Base-by-base conservation (phyloP, 148 eudicot species). In the Cornus florida region DNA sequence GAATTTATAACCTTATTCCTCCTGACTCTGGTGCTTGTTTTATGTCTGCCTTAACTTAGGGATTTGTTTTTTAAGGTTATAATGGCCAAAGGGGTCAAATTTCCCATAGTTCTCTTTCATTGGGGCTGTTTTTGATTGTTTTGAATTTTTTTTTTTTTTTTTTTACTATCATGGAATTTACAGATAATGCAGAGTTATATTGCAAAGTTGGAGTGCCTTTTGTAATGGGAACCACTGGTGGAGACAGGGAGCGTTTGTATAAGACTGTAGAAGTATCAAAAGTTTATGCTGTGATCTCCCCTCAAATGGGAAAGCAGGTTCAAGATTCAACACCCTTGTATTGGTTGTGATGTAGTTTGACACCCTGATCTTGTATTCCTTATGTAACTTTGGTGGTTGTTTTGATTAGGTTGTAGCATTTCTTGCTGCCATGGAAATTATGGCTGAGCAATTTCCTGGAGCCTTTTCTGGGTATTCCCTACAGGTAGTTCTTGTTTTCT, bases 221-320 rank as follows among this genome's bases (percentile, higher is more conserved):
- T 91, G 98, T 95, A 35, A 91, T 95, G 89, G 98, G 97, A 80
- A 95, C 98, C 73, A 95, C 98, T 78, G 98, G 98, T 74, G 98
- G 98, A 79, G 96, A 95, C 77, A 89, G 98, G 87, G 96, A 91
- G 76, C 91, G 68, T 70, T 88, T 95, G 74, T 84, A 88, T 74
- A 93, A 91, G 82, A 90, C 93, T 80, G 98, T 91, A 14, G 86
- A 81, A 35, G 93, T 88, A 75, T 87, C 98, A 3, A 91, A 90
- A 22, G 82, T 82, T 38, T 93, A 93, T 89, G 96, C 98, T 70
- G 96, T 93, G 70, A 93, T 95, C 84, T 93, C 97, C 57, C 97
- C 98, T 35, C 98, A 95, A 86, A 95, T 95, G 98, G 98, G 98
- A 83, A 95, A 95, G 86, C 97, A 95, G 96, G 98, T 95, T 20